phyloP scores from a whole-genome alignment of 2,329 filamentous ascomycete genomes.

The Lecanicillium sp. region DNA sequence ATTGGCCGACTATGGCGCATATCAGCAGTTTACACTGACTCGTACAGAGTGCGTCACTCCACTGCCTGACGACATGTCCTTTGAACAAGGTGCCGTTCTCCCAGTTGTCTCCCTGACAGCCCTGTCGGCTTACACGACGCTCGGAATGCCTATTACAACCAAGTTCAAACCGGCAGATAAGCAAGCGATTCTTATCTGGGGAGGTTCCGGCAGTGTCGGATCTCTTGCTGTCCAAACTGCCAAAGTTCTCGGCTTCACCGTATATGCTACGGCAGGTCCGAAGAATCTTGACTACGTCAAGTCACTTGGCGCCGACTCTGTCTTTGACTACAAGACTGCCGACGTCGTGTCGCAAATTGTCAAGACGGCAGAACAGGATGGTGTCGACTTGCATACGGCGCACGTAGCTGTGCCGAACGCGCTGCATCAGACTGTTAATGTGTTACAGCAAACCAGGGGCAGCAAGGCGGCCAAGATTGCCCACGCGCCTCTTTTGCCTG shows the following conservation, averaged over 20 bases:
- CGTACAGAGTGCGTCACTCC: constrained; percentile 7
- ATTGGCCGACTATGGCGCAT: constrained; percentile 15
- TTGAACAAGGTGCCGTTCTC: constrained; percentile 15
- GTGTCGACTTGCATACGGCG: no score
- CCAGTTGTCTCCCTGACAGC: constrained; percentile 12
- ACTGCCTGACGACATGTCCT: constrained; percentile 16
- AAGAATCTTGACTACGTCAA: constrained; percentile 13
- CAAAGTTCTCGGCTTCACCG: constrained; percentile 19
- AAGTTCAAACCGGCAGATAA: constrained; percentile 14
- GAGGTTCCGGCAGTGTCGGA: constrained; percentile 21
- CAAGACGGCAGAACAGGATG: no score
- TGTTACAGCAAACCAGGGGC: no score
- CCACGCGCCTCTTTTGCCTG: no score
- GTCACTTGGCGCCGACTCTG: neutral
- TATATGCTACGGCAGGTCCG: constrained; percentile 24
- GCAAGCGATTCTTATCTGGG: constrained; percentile 20
- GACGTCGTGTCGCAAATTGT: no score
- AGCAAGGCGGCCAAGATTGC: no score
- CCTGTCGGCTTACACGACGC: constrained; percentile 4
- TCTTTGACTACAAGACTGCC: neutral
- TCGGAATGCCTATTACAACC: constrained; percentile 9
- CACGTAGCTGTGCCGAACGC: no score
- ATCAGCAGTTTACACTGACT: constrained; percentile 17
- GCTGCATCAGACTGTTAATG: no score
- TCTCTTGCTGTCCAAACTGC: constrained; percentile 19